Evolutionary conservation across 2,329 filamentous ascomycete genomes (phyloP), one percentile per base, ranked within the genome.

Genomic region (Diaporthe humulicola): DNA sequence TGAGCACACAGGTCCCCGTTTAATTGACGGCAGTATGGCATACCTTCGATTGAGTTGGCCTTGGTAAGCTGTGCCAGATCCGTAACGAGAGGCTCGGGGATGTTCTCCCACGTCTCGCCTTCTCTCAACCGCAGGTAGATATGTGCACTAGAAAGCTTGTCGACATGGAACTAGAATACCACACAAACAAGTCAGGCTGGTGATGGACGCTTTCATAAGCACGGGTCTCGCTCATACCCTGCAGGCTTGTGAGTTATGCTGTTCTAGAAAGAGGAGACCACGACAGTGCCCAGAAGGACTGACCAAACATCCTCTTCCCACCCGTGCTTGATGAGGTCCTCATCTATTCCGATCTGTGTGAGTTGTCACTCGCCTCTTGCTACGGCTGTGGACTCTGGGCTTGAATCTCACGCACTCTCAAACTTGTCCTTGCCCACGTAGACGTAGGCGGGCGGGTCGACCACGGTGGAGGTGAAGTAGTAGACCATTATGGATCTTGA

Each of bases 351-450:
- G 30, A 8, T 52, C 19, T 52, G 22, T 38, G 52, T n/a, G 33
- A 75, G 57, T 64, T 77, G 60, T 66, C 71, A 71, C 52, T 56
- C 74, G 73, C 73, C 36, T 66, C 60, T 54, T 45, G 36, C 73
- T 73, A 75, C 73, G 48, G 73, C 48, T n/a, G 64, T 61, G 19
- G 45, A 33, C 48, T 12, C 14, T 7, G 6, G 48, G 64, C n/a
- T 28, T 40, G 66, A 42, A 74, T 74, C 72, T 77, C 76, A 79
- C 93, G 81, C 88, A 98, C 97, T 99, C 88, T 99, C 97, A 80
- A 97, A 96, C 87, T 99, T 99, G 88, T 99, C 97, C 85, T 98
- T 99, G 84, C 97, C 97, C 75, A 98, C 95, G 83, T 99, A 99
- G 81, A 99, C 92, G 82, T 93, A 96, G 56, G 95, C 96, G 42